Evolutionary conservation across 352 stramenopile species (phyloP), one percentile per base, ranked within the genome.

Genomic region (Aphanomyces euteiches): DNA sequence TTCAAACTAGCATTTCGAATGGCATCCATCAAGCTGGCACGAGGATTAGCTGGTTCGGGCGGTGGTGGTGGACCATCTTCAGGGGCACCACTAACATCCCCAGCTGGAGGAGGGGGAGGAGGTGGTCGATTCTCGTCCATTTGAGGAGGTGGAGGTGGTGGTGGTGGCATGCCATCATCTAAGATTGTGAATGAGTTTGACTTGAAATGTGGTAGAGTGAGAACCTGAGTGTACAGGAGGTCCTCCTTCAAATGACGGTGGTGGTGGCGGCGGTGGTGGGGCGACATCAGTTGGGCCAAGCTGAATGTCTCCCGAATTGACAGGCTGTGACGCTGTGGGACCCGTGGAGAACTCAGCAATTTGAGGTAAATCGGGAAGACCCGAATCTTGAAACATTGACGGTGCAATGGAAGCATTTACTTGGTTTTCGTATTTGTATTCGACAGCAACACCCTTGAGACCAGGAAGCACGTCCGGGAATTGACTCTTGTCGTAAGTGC

Each of bases 331-430:
- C 3, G 84, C 87, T 3, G 78, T 79, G 7, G 87, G 87, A 1
- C 76, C 87, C 13, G 91, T 77, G 13, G 77, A 76, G 72, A 95
- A 95, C 40, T 74, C 83, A 0, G 82, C 78, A 3, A 90, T 76
- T 0, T 79, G 53, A 37, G 87, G 84, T 1, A 93, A 41, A 60
- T 95, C 87, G 12, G 84, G 83, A 37, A 93, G 73, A 28, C 78
- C 72, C 67, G 92, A 91, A 75, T 92, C 82, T 68, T 94, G 87
- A 66, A 92, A 94, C 66, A 90, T 75, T 5, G 87, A 95, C 41
- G 87, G 87, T 41, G 87, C 87, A 56, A 95, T 95, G 13, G 72
- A 64, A 47, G 48, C 39, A 7, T 57, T 56, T 17, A 47, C 37
- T 47, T 70, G 48, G 3, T 63, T 40, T 17, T 90, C 83, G 47